Evolutionary conservation across 768 basidiomycete species (phyloP), one percentile per base, ranked within the genome.

Genomic region (Pleurotus tuoliensis): DNA sequence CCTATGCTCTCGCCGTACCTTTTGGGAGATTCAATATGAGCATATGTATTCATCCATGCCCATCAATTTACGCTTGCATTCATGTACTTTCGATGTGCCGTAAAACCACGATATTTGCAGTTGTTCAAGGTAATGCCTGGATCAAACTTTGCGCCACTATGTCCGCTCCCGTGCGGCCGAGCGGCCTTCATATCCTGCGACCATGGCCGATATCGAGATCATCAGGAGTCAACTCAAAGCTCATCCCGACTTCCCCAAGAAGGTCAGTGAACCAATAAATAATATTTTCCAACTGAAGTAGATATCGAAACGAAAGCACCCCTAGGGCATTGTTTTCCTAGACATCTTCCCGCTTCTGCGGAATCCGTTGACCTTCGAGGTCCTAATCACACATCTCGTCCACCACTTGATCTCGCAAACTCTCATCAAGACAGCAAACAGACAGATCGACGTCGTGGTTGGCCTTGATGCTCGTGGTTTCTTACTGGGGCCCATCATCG

Each of bases 391-490:
- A 11, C 88, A 97, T 68, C 78, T 98, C 58, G 69, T 91, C 52
- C 82, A 95, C 71, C 96, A 90, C 66, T 74, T 98, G 67, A 87
- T 87, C 53, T 92, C 91, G 22, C 74, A 84, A 58, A 92, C 89
- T 6, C 77, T 94, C 62, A 79, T 82, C 18, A 74, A 73, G 47
- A 76, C 82, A 12, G 74, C 81, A 3, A 72, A 71, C 50, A 81
- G 80, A 61, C 93, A 87, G 70, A 82, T 95, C 62, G 96, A 99
- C 70, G 90, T 92, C 52, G 81, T 99, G 61, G 93, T 99, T 56
- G 97, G 92, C 30, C 81, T 99, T 44, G 97, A 99, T 70, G 96
- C 96, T 20, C 81, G 97, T 55, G 97, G 97, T 12, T 99, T 99
- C 77, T 81, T 99, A 50, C 72, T 99, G 8, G 97, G 95, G 1